phyloP scores from a whole-genome alignment of 257 asterid species.

The Cruciata laevipes region DNA sequence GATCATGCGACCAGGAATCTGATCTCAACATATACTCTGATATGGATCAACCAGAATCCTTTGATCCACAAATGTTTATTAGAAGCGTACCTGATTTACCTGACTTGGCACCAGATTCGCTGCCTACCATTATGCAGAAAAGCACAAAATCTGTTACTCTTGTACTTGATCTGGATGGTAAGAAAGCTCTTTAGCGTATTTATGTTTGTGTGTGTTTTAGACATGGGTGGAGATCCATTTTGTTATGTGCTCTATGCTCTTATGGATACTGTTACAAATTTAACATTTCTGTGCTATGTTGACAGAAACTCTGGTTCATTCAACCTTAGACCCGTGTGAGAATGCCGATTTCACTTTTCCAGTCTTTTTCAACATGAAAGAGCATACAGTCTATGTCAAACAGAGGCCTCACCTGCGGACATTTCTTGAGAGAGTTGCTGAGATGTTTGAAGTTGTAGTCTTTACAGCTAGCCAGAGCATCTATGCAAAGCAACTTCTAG shows the following conservation, averaged over 20 bases:
- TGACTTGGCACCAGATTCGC: slow-evolving; percentile 33
- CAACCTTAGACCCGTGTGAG: slow-evolving; percentile 67
- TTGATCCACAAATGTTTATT: slow-evolving; percentile 85
- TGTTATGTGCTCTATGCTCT: not conserved
- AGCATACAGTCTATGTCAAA: slow-evolving; percentile 74
- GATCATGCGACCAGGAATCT: slow-evolving; percentile 49
- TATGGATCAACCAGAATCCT: slow-evolving; percentile 56
- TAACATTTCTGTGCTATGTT: slow-evolving; percentile 1
- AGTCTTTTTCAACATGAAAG: slow-evolving; percentile 82
- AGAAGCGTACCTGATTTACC: slow-evolving; percentile 59
- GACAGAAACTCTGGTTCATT: slow-evolving; percentile 96
- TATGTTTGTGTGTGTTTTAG: not conserved
- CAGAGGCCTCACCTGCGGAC: slow-evolving; percentile 73
- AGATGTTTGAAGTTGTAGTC: slow-evolving; percentile 75
- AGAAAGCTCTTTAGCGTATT: slow-evolving; percentile 15
- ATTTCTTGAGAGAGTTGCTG: slow-evolving; percentile 76
- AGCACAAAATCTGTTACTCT: slow-evolving; percentile 50
- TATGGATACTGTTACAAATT: not conserved
- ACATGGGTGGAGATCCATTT: not conserved
- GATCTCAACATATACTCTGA: slow-evolving; percentile 35
- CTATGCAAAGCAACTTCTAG: slow-evolving; percentile 74
- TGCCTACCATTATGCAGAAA: slow-evolving; percentile 33
- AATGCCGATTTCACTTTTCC: slow-evolving; percentile 87
- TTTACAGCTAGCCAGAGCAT: slow-evolving; percentile 99
- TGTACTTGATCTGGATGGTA: slow-evolving; percentile 94